Percentiles rank a stretch among this genome's conserved stretches.
Conservation (phyloP, 306 rosid genomes). For the Malus domestica region DNA sequence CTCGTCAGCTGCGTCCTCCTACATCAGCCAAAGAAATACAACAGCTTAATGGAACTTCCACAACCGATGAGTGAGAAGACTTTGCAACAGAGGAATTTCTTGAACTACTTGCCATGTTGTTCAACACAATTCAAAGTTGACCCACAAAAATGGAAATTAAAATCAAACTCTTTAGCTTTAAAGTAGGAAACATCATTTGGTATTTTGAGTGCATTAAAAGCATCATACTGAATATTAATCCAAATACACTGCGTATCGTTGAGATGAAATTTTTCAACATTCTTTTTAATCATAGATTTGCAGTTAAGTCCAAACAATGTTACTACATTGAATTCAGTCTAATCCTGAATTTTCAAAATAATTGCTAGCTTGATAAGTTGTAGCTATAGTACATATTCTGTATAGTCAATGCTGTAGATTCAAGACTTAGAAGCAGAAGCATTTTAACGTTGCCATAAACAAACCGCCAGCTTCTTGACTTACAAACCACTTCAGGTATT, state of each 20-base stretch:
- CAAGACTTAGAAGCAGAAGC: neutral
- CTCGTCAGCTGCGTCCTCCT: conserved; percentile 69
- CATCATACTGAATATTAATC: neutral
- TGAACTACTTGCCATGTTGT: neutral
- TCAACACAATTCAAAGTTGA: neutral
- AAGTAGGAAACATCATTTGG: neutral
- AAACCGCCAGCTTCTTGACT: conserved; percentile 5
- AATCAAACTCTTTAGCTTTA: neutral
- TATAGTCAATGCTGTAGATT: neutral
- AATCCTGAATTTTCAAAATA: neutral
- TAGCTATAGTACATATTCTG: too few relatives aligned
- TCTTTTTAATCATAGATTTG: neutral
- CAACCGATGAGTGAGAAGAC: neutral
- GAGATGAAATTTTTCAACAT: neutral
- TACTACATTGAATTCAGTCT: neutral
- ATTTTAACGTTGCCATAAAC: neutral
- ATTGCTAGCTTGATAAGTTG: too few relatives aligned
- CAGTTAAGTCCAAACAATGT: neutral
- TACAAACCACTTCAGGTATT: neutral
- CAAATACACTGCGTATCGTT: neutral
- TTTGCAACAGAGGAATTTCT: neutral
- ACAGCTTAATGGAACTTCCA: neutral
- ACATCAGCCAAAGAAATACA: conserved; percentile 2
- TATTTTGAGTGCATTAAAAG: neutral
- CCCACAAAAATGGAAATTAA: neutral